Evolutionary conservation across 768 basidiomycete species (phyloP).

Genomic region (Lactifluus volemus): DNA sequence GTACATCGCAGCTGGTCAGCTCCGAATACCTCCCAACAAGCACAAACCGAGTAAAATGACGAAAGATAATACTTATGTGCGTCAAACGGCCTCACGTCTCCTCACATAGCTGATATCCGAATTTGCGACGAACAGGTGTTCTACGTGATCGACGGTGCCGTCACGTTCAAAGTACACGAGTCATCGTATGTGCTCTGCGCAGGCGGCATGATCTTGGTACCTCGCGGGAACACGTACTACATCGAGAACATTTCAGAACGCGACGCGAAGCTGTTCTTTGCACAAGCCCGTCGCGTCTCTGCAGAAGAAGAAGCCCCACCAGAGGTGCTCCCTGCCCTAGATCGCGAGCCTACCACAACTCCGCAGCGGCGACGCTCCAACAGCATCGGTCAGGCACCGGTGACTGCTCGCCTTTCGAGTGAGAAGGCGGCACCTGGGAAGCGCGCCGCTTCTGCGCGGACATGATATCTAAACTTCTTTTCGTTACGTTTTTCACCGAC

Average conservation of each 20-base stretch:
- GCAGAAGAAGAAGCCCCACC: constrained; percentile 24
- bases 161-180: constrained; percentile 76
- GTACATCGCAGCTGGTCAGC: constrained; percentile 85
- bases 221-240: constrained; percentile 89
- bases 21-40: constrained; percentile 70
- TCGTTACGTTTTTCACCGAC: background rate
- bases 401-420: constrained; percentile 12
- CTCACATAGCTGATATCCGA: constrained; percentile 9
- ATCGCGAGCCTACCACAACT: constrained; percentile 1
- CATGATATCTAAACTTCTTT: background rate
- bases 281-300: constrained; percentile 62
- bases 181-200: constrained; percentile 69
- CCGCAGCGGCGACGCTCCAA: constrained; percentile 9
- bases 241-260: constrained; percentile 82
- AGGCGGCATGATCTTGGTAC: constrained; percentile 85
- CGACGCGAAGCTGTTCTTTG: constrained; percentile 82
- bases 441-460: constrained; percentile 5
- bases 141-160: constrained; percentile 81
- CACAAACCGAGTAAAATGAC: constrained; percentile 81
- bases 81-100: constrained; percentile 24
- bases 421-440: constrained; percentile 4
- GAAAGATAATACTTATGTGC: constrained; percentile 89
- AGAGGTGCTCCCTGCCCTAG: constrained; percentile 15
- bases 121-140: constrained; percentile 42
- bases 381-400: constrained; percentile 14